A percentile compares a stretch with the other conserved stretches of the same genome.
These are phyloP conservation scores for Dryas integrifolia DNA, from an alignment of 331 rosid genomes.

Conservation along the genomic window DNA sequence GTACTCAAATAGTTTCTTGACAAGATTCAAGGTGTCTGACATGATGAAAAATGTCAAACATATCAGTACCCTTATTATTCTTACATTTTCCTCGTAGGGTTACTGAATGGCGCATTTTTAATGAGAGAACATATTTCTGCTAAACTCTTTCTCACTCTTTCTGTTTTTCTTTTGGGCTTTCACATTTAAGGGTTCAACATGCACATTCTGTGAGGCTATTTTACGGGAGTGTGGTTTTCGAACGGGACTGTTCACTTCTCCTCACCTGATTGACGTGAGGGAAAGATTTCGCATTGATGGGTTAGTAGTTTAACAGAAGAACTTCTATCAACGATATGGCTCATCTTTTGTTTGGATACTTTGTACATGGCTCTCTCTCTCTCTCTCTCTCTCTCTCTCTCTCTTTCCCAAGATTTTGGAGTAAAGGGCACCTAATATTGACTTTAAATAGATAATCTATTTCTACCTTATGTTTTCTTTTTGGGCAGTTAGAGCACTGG, in stretches of 20 bases:
- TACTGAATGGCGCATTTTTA: not conserved
- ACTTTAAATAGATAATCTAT: not conserved
- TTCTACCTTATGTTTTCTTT: not conserved
- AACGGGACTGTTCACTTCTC: constrained; percentile 77
- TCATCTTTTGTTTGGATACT: constrained; percentile 4
- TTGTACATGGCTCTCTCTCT: not conserved
- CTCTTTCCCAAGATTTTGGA: not conserved
- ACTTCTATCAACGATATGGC: not conserved
- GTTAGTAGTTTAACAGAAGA: constrained; percentile 38
- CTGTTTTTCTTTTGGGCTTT: constrained; percentile 20
- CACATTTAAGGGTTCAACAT: constrained; percentile 64
- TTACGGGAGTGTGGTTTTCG: constrained; percentile 65
- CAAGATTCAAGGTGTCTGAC: not conserved
- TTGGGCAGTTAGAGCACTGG: not conserved
- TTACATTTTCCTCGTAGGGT: not conserved
- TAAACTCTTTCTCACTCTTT: constrained; percentile 7
- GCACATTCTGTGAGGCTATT: constrained; percentile 66
- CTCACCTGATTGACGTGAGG: constrained; percentile 67
- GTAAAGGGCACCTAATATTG: not conserved
- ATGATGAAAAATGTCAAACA: not conserved
- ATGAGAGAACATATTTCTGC: not conserved
- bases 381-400: constrained; percentile 13
- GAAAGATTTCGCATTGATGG: constrained; percentile 70
- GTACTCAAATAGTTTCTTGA: not conserved
- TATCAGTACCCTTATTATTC: not conserved